Conservation (phyloP, 495 filamentous ascomycete genomes). For the Amphirosellinia nigrospora region DNA sequence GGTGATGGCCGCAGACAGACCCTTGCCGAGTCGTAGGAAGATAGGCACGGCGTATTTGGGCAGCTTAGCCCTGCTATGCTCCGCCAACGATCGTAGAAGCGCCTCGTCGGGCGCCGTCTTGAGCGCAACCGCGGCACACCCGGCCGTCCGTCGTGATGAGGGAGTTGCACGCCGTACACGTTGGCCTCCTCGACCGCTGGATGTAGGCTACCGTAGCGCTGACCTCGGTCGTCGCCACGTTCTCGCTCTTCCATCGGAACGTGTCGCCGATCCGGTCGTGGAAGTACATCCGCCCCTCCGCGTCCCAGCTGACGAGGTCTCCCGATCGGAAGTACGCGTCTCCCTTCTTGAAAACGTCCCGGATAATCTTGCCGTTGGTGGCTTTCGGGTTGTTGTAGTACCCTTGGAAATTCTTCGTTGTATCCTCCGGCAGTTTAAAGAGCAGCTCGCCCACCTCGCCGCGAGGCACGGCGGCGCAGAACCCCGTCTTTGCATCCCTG, state of each 20-base stretch:
- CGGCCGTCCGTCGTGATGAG: conserved; percentile 87
- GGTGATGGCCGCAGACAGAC: conserved; percentile 63
- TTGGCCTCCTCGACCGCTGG: conserved; percentile 76
- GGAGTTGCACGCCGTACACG: conserved; percentile 85
- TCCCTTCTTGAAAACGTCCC: conserved; percentile 77
- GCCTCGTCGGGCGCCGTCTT: conserved; percentile 50
- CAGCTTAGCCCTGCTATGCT: conserved; percentile 60
- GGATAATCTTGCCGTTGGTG: conserved; percentile 78
- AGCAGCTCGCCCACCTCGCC: conserved; percentile 84
- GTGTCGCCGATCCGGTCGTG: conserved; percentile 92
- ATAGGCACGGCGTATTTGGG: conserved; percentile 79
- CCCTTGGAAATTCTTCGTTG: conserved; percentile 75
- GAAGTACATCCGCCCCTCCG: conserved; percentile 80
- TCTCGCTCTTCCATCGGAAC: conserved; percentile 95
- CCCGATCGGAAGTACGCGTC: conserved; percentile 89
- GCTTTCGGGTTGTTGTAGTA: conserved; percentile 82
- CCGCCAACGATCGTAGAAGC: conserved; percentile 63
- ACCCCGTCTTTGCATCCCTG: conserved; percentile 73
- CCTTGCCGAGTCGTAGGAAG: conserved; percentile 71
- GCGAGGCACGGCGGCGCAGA: conserved; percentile 65
- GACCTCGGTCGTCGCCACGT: conserved; percentile 87
- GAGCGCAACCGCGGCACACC: conserved; percentile 76
- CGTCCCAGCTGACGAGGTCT: conserved; percentile 76
- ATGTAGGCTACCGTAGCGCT: conserved; percentile 70
- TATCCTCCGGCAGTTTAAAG: conserved; percentile 73